These are phyloP conservation scores for Panaeolus cyanescens DNA, from an alignment of 768 basidiomycete species.

Conservation along the genomic window DNA sequence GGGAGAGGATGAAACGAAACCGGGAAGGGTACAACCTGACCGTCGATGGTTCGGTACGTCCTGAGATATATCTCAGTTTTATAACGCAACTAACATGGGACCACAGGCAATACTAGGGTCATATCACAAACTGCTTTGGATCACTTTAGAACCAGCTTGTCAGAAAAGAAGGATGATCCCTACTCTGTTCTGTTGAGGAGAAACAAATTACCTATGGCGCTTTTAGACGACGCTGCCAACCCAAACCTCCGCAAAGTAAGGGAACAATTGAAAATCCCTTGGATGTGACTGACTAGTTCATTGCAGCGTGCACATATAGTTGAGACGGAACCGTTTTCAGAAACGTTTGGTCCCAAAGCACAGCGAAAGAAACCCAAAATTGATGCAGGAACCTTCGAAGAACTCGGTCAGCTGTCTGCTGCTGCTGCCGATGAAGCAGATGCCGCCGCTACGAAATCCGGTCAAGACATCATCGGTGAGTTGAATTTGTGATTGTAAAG, in stretches of 20 bases:
- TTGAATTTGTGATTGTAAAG: background rate
- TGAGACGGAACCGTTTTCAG: conserved; percentile 91
- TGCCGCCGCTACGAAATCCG: conserved; percentile 36
- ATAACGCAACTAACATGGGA: conserved; percentile 6
- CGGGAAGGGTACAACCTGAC: conserved; percentile 93
- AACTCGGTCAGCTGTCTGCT: conserved; percentile 70
- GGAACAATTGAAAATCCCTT: background rate
- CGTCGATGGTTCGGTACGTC: conserved; percentile 93
- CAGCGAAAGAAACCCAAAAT: conserved; percentile 89
- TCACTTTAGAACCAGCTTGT: conserved; percentile 91
- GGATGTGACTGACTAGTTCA: conserved; percentile 8
- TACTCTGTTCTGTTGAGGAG: conserved; percentile 92
- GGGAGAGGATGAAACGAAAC: conserved; percentile 87
- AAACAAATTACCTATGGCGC: conserved; percentile 96
- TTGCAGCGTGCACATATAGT: conserved; percentile 86
- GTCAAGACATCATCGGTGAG: conserved; percentile 48
- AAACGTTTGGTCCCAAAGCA: conserved; percentile 95
- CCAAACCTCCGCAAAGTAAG: conserved; percentile 73
- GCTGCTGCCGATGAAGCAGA: conserved; percentile 59
- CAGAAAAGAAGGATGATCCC: conserved; percentile 85
- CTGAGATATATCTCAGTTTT: background rate
- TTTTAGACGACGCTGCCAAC: conserved; percentile 88
- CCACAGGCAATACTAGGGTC: conserved; percentile 91
- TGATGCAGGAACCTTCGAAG: conserved; percentile 90
- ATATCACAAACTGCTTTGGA: conserved; percentile 96